phyloP scores from a whole-genome alignment of 2,329 filamentous ascomycete genomes.

The Ceratocystis cacaofunesta region DNA sequence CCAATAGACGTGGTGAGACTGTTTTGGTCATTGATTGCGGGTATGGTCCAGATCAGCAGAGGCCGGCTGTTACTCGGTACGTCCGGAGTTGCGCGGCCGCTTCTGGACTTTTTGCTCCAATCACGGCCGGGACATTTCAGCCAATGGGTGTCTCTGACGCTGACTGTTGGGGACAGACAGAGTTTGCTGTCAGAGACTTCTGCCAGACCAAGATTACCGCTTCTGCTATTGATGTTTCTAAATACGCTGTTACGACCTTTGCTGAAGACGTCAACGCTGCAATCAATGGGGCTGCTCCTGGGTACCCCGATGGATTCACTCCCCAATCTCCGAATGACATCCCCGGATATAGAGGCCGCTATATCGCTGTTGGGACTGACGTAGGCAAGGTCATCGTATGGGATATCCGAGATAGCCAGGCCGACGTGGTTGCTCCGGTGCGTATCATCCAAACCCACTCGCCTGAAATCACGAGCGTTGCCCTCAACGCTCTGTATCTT shows the following conservation, averaged over 20 bases:
- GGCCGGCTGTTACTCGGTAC: conserved; percentile 31
- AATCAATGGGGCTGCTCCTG: conserved; percentile 5
- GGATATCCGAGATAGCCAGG: conserved; percentile 53
- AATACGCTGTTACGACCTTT: conserved; percentile 52
- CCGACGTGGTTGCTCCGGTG: conserved; percentile 47
- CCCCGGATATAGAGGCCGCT: conserved; percentile 69
- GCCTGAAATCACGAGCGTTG: conserved; percentile 69
- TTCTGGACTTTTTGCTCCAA: neutral
- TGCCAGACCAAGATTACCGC: conserved; percentile 50
- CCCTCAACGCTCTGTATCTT: conserved; percentile 69
- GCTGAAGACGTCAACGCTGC: conserved; percentile 47
- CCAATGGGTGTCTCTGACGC: conserved; percentile 25
- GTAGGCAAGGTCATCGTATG: conserved; percentile 66
- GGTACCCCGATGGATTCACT: conserved; percentile 1
- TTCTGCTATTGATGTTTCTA: conserved; percentile 58
- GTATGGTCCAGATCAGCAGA: conserved; percentile 38
- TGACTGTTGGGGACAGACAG: conserved; percentile 54
- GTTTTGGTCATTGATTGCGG: conserved; percentile 63
- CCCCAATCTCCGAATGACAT: conserved; percentile 37
- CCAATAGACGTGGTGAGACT: conserved; percentile 59
- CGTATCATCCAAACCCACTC: conserved; percentile 81
- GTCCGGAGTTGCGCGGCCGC: conserved; percentile 23
- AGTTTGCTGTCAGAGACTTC: conserved; percentile 37
- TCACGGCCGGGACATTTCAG: neutral
- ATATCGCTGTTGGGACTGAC: conserved; percentile 68